Evolutionary conservation across 176 grass and related monocot species (phyloP).

Genomic region (Hordeum vulgare): MorexV3_pseudomolecules_assembly NC_058520.1:567521762-567522261

Average conservation of each 20-base stretch:
- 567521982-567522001: slow-evolving; percentile 49
- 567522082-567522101: neutral
- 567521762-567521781: slow-evolving; percentile 1
- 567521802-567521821: neutral
- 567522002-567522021: slow-evolving; percentile 44
- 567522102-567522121: neutral
- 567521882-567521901: slow-evolving; percentile 59
- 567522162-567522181: slow-evolving; percentile 41
- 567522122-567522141: slow-evolving; percentile 51
- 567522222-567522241: neutral
- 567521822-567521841: slow-evolving; percentile 71
- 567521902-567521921: slow-evolving; percentile 57
- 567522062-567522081: neutral
- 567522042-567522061: neutral
- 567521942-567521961: slow-evolving; percentile 51
- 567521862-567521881: slow-evolving; percentile 62
- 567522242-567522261: neutral
- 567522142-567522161: slow-evolving; percentile 46
- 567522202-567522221: slow-evolving; percentile 40
- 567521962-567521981: slow-evolving; percentile 37
- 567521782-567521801: neutral
- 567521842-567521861: slow-evolving; percentile 60
- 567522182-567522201: slow-evolving; percentile 68
- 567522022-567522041: neutral
- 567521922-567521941: slow-evolving; percentile 66